Conservation (phyloP, 139 green algal species). For the Raphidocelis subcapitata region DNA sequence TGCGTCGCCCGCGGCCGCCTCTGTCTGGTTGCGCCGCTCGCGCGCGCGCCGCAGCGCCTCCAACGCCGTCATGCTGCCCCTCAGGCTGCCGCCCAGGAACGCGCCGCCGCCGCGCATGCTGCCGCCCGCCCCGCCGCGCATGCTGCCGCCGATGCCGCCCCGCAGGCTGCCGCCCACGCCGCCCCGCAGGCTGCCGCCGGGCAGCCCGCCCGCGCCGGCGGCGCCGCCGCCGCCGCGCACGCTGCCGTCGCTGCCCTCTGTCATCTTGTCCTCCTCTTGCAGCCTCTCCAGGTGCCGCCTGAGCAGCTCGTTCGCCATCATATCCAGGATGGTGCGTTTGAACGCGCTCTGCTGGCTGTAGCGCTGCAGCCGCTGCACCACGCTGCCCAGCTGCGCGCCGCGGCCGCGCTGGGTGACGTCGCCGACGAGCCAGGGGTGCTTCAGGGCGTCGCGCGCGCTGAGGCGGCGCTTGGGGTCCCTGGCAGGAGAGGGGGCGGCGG, state of each 20-base stretch:
- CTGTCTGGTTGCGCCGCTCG: slow-evolving; percentile 1
- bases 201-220: not conserved
- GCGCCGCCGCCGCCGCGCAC: not conserved
- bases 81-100: slow-evolving; percentile 2
- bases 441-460: slow-evolving; percentile 69
- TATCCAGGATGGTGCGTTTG: slow-evolving; percentile 86
- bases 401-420: slow-evolving; percentile 33
- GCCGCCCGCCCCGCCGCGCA: slow-evolving; percentile 1
- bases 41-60: slow-evolving; percentile 21
- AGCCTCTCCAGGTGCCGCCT: slow-evolving; percentile 29
- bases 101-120: not conserved
- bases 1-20: not conserved
- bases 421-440: slow-evolving; percentile 75
- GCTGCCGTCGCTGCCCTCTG: not conserved
- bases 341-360: slow-evolving; percentile 53
- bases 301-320: slow-evolving; percentile 87
- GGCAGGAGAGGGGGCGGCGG: not conserved
- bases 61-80: slow-evolving; percentile 11
- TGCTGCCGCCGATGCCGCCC: not conserved
- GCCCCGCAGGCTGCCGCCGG: not conserved
- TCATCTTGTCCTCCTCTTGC: slow-evolving; percentile 12
- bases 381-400: slow-evolving; percentile 57
- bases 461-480: slow-evolving; percentile 71
- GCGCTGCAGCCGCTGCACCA: slow-evolving; percentile 85
- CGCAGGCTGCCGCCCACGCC: not conserved